Evolutionary conservation across 2,329 filamentous ascomycete species (phyloP).

Genomic region (Dichotomopilus funicola): DNA sequence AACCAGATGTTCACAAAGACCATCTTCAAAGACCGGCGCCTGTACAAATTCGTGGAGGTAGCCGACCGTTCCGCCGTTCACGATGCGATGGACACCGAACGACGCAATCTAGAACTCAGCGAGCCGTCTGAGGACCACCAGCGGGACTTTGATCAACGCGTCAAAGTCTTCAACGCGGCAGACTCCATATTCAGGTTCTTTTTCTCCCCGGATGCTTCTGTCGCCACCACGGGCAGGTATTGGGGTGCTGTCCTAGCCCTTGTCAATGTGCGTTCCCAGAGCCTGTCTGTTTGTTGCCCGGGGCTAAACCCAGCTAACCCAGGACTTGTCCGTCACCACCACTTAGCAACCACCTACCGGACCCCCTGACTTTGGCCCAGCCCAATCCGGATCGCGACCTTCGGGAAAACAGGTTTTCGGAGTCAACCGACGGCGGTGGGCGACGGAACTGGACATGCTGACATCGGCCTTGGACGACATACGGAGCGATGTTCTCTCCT

Average conservation of each 20-base stretch:
- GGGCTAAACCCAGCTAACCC: not conserved
- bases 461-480: not conserved
- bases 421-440: not conserved
- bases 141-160: slow-evolving; percentile 27
- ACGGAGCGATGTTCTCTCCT: slow-evolving; percentile 26
- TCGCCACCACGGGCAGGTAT: slow-evolving; percentile 35
- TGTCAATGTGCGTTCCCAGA: slow-evolving; percentile 16
- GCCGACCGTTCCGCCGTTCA: not conserved
- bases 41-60: not conserved
- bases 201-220: slow-evolving; percentile 32
- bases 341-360: too few relatives aligned
- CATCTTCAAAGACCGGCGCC: not conserved
- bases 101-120: not conserved
- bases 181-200: slow-evolving; percentile 38
- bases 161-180: slow-evolving; percentile 37
- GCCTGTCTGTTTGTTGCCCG: not conserved
- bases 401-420: not conserved
- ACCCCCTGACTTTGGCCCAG: too few relatives aligned
- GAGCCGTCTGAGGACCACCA: not conserved
- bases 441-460: not conserved
- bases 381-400: too few relatives aligned
- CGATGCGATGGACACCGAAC: not conserved
- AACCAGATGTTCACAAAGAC: not conserved
- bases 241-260: slow-evolving; percentile 34
- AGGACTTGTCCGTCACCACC: not conserved